Evolutionary conservation across 371 early-diverging fungal species (phyloP), one percentile per base, ranked within the genome.

Genomic region (Chytridium lagenaria): DNA sequence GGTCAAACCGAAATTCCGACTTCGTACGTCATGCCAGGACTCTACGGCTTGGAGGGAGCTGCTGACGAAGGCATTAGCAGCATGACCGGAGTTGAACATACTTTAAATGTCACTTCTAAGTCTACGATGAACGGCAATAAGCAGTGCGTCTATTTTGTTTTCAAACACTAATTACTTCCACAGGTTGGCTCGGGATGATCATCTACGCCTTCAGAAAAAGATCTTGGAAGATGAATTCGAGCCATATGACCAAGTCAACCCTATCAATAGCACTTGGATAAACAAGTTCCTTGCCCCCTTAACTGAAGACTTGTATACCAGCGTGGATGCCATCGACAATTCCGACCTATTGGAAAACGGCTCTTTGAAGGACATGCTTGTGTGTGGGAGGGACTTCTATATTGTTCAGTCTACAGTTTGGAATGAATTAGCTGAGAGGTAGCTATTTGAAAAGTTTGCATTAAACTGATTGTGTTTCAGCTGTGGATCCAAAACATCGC

Each of bases 171-270:
- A 7, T 19, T 44, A 12, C 44, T 19, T 44, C 44, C 19, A 12
- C 44, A 44, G 19, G 19, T 44, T 44, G 12, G 19, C 44, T 7
- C 44, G 7, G 44, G 19, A 7, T 19, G 12, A 44, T 44, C 19
- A 7, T 7, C 44, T 12, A 7, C 7, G 44, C 44, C 44, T 44
- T 7, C 44, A 12, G 44, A 44, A 19, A 12, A 19, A 7, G 12
- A 44, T 44, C 44, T 44, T 44, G 44, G 44, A 44, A 19, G 44
- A 44, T 44, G 44, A 44, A 44, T 44, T 44, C 44, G 44, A 44
- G 19, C 7, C 19, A 7, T 7, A 19, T 7, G 44, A 44, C 44
- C 44, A 44, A 44, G 44, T 44, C 19, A 44, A 19, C n/a, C n/a
- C n/a, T n/a, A 44, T 44, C 19, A 19, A 44, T 44, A 44, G 12